Evolutionary conservation across 2,329 filamentous ascomycete species (phyloP).

Genomic region (Botrytis medusae): DNA sequence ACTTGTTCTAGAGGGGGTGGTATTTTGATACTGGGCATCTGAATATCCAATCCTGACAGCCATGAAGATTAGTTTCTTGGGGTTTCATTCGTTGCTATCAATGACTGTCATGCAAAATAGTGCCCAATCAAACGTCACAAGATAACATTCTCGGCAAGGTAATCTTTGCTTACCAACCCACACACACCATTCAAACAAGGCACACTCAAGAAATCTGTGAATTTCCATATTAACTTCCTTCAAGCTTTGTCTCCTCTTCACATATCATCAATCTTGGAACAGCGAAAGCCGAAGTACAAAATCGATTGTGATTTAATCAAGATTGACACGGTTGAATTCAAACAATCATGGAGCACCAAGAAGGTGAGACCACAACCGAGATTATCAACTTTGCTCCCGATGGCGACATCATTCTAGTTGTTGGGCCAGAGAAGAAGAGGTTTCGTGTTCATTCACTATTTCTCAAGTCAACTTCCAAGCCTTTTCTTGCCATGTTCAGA

Average conservation of each 20-base stretch:
- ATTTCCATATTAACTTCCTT: background rate
- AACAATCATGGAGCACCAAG: background rate
- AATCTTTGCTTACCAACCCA: no score
- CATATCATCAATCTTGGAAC: background rate
- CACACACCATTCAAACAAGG: background rate
- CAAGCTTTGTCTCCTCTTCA: background rate
- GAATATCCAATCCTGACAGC: no score
- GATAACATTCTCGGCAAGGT: no score
- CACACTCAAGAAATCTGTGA: background rate
- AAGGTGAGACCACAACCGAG: background rate
- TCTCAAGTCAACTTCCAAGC: slow-evolving; percentile 26
- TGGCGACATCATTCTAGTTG: slow-evolving; percentile 27
- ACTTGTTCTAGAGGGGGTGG: no score
- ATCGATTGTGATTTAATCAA: background rate
- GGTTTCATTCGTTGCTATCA: no score
- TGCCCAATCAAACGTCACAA: no score
- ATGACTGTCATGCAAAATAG: no score
- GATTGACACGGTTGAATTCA: background rate
- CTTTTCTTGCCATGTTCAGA: slow-evolving; percentile 27
- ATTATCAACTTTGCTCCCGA: slow-evolving; percentile 24
- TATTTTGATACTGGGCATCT: no score
- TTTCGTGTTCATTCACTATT: slow-evolving; percentile 26
- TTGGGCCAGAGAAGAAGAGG: slow-evolving; percentile 25
- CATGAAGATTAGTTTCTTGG: no score
- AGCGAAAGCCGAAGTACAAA: background rate